These are phyloP conservation scores for Phyllosticta citriasiana DNA, from an alignment of 2,329 filamentous ascomycete species.

Conservation along the genomic window DNA sequence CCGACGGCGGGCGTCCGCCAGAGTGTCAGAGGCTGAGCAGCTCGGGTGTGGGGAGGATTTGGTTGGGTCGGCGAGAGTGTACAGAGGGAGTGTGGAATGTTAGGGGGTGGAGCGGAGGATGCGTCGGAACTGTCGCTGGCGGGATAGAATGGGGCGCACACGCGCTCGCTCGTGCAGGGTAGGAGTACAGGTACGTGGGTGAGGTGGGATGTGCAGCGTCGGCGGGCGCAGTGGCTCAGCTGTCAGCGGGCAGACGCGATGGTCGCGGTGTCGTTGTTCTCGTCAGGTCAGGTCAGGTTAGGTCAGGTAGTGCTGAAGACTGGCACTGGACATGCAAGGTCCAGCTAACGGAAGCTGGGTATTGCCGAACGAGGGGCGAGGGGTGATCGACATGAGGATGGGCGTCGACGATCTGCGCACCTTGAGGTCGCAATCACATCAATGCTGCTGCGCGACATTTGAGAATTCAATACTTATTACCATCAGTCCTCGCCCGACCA, in stretches of 20 bases:
- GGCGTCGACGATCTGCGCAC: background rate
- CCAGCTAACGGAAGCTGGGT: background rate
- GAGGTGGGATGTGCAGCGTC: background rate
- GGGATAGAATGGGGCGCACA: background rate
- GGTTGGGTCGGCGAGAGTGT: background rate
- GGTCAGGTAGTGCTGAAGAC: background rate
- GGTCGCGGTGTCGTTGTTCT: background rate
- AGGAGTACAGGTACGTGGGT: background rate
- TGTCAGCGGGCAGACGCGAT: background rate
- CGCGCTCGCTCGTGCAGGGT: background rate
- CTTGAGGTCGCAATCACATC: background rate
- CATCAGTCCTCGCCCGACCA: background rate
- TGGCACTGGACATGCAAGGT: background rate
- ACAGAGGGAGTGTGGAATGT: conserved; percentile 15
- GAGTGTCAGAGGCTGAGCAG: conserved; percentile 1
- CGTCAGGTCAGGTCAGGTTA: background rate
- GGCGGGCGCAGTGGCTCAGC: background rate
- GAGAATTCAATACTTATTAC: background rate
- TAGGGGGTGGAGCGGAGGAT: conserved; percentile 11
- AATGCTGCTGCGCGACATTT: too few relatives aligned
- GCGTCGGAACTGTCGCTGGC: background rate
- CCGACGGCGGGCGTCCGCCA: conserved; percentile 5
- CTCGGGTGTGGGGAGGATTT: background rate
- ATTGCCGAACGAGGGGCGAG: background rate
- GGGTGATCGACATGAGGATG: background rate